Base-by-base conservation (phyloP, 2,329 filamentous ascomycete genomes). In the Penicillium paneum region DNA sequence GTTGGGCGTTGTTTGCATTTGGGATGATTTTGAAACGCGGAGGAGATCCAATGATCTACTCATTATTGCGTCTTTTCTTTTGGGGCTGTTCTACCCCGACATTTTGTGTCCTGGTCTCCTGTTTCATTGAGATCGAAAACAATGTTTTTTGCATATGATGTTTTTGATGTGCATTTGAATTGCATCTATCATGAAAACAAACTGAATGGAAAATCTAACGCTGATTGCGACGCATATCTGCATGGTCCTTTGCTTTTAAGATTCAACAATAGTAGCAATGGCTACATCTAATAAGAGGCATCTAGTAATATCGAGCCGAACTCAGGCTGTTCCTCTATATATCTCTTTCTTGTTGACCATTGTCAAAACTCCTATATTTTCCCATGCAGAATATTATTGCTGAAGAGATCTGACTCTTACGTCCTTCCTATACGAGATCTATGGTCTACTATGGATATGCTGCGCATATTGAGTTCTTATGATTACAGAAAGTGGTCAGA, bases 111-210 rank as follows among this genome's bases (percentile, higher is more conserved):
- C 13, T 29, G 45, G 13, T 38, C 45, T 49, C 36, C 29, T 32
- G 13, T 29, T 34, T 41, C 5, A 13, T 35, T 29, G 28, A 44
- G 41, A 36, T 29, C 49, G 46, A 46, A 59, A 61, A 49, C 44
- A 56, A 60, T 55, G 49, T 50, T 29, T 28, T 48, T 38, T 58
- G 58, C 58, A 64, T 58, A 59, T 32, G 40, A 60, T 55, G 52
- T 59, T 59, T 50, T 39, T 55, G 49, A 47, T 26, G 52, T 56
- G 59, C 53, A 55, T 53, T 51, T 46, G 40, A 56, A 49, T 45
- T 41, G 43, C 58, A 59, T 61, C 42, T 59, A 58, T 61, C 45
- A 62, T 56, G 50, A 62, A 61, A 51, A 59, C 40, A 56, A 57
- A 48, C 57, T 59, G 39, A 54, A 61, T 62, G 52, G 52, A 59